phyloP scores from a whole-genome alignment of 208 protist genomes.

The Angomonas desouzai region DNA sequence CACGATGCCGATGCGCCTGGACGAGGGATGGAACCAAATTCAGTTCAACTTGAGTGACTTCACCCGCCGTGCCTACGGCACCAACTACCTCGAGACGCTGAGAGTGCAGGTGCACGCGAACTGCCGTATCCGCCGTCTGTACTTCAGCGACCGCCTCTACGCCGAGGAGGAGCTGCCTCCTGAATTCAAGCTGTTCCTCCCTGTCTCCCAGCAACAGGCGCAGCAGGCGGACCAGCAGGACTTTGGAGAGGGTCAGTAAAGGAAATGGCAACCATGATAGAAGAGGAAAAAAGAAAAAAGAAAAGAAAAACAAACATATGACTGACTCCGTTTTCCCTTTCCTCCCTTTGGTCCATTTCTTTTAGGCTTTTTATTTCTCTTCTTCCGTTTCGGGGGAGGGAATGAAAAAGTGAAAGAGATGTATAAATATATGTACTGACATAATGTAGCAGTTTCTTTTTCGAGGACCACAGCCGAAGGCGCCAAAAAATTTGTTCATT shows the following conservation, averaged over 20 bases:
- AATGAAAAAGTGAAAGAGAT: background rate
- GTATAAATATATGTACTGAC: background rate
- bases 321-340: slow-evolving; percentile 7
- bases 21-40: slow-evolving; percentile 99
- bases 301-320: background rate
- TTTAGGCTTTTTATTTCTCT: slow-evolving; percentile 7
- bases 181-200: slow-evolving; percentile 99
- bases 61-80: slow-evolving; percentile 98
- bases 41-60: slow-evolving; percentile 99
- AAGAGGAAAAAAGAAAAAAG: background rate
- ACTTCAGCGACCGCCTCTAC: slow-evolving; percentile 99
- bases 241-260: background rate
- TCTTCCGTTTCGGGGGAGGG: background rate
- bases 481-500: background rate
- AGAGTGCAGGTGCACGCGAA: slow-evolving; percentile 98
- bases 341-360: slow-evolving; percentile 18
- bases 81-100: slow-evolving; percentile 99
- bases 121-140: slow-evolving; percentile 98
- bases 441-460: slow-evolving; percentile 3
- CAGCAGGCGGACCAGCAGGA: slow-evolving; percentile 12
- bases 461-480: background rate
- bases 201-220: slow-evolving; percentile 71
- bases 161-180: slow-evolving; percentile 99
- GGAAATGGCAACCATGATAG: background rate
- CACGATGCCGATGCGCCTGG: slow-evolving; percentile 99